A percentile compares a stretch with the other conserved stretches of the same genome.
Conservation (phyloP, 495 filamentous ascomycete species). For the Podospora appendiculata region DNA sequence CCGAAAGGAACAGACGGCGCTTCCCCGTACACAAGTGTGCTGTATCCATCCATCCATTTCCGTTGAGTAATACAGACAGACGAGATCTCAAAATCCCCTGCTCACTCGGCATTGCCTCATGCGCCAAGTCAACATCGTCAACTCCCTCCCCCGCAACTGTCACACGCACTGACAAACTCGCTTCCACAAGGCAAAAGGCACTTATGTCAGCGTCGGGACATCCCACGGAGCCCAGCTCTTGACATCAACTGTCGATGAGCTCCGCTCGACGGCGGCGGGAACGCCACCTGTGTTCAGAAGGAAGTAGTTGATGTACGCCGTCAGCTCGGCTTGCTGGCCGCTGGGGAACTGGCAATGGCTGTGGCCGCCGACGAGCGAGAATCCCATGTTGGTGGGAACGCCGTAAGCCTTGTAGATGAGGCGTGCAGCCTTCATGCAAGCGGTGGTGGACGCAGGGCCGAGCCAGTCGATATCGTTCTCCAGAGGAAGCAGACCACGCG, state of each 20-base stretch:
- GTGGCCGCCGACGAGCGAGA: constrained; percentile 45
- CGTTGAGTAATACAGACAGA: constrained; percentile 2
- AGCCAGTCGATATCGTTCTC: constrained; percentile 53
- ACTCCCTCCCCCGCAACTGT: no score
- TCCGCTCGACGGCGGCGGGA: constrained; percentile 33
- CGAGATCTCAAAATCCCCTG: neutral
- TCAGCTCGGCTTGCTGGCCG: constrained; percentile 35
- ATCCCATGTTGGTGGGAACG: constrained; percentile 44
- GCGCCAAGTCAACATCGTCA: no score
- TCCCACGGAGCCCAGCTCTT: constrained; percentile 35
- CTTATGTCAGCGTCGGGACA: constrained; percentile 29
- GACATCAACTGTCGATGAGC: constrained; percentile 24
- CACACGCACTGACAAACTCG: no score
- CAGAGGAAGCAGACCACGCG: constrained; percentile 39
- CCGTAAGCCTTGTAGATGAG: constrained; percentile 45
- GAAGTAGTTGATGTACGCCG: constrained; percentile 44
- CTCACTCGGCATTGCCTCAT: no score
- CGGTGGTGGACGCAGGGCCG: constrained; percentile 41
- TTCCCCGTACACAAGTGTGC: neutral
- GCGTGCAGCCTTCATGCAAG: constrained; percentile 47
- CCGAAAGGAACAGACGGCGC: constrained; percentile 1
- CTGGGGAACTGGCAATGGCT: constrained; percentile 50
- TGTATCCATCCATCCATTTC: neutral
- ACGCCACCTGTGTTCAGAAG: constrained; percentile 18
- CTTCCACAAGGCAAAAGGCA: neutral